phyloP scores from a whole-genome alignment of 2,329 filamentous ascomycete genomes.

The Ophiostoma angusticollis region DNA sequence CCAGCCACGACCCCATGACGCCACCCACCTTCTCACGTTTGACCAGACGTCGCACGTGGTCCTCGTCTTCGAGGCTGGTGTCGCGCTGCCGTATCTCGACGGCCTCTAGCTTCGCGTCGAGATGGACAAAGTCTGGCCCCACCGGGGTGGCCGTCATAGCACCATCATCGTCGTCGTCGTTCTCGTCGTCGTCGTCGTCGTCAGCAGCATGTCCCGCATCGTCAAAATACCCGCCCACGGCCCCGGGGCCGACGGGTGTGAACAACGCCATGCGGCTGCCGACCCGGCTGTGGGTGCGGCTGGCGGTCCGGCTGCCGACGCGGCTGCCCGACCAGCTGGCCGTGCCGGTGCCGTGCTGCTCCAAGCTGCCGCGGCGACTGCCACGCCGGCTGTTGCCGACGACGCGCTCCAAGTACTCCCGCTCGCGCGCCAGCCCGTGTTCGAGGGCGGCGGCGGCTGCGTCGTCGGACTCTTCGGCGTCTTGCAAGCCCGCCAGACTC shows the following conservation, averaged over 20 bases:
- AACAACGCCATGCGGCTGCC: slow-evolving; percentile 30
- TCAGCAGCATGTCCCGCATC: slow-evolving; percentile 16
- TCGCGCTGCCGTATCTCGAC: slow-evolving; percentile 32
- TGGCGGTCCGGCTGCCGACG: slow-evolving; percentile 33
- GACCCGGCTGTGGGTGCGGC: slow-evolving; percentile 35
- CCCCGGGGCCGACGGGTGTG: slow-evolving; percentile 28
- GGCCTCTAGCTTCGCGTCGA: slow-evolving; percentile 46
- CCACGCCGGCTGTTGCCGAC: slow-evolving; percentile 30
- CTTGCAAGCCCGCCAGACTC: slow-evolving; percentile 39
- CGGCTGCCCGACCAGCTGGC: slow-evolving; percentile 24
- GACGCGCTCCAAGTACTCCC: slow-evolving; percentile 27
- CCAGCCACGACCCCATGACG: slow-evolving; percentile 46
- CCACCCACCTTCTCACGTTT: slow-evolving; percentile 37
- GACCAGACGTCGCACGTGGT: slow-evolving; percentile 43
- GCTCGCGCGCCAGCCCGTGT: slow-evolving; percentile 37
- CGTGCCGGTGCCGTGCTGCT: slow-evolving; percentile 26
- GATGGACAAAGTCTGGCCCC: slow-evolving; percentile 50
- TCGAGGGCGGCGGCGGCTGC: slow-evolving; percentile 30
- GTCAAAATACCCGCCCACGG: slow-evolving; percentile 6
- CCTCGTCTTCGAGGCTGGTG: slow-evolving; percentile 43
- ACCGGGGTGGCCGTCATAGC: slow-evolving; percentile 26
- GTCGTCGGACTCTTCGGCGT: slow-evolving; percentile 34
- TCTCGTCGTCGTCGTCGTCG: slow-evolving; percentile 25
- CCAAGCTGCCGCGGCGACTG: slow-evolving; percentile 22
- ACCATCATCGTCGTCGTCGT: slow-evolving; percentile 25